Evolutionary conservation across 1,284 basidiomycete genomes (phyloP), one percentile per base, ranked within the genome.

Genomic region (Irpex rosettiformis): DNA sequence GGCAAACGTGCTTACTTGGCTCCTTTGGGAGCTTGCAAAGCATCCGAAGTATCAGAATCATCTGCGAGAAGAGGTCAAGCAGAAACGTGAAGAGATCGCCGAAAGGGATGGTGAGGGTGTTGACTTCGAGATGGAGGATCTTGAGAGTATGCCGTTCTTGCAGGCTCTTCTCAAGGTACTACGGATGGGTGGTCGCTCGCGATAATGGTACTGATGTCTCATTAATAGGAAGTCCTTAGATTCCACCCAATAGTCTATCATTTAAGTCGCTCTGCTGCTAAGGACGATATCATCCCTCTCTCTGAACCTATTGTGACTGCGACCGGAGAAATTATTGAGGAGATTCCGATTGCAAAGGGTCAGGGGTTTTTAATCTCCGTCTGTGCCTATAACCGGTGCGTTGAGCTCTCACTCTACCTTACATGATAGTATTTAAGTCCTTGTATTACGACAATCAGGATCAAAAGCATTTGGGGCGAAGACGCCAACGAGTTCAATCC

Each of bases 261-360:
- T 24, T 27, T 61, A 22, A 8, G 28, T 24, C 52, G 59, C n/a
- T 24, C 11, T 1, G 59, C 59, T 21, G 52, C n/a, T 1, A 48
- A 66, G 43, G 77, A 82, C 62, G 74, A 81, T 29, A 63, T 78
- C n/a, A 63, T 80, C 29, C 75, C 79, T 3, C 71, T 82, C 11
- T 74, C 73, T 6, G 69, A 66, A 30, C 77, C 80, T 2, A 70
- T 80, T 11, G 37, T 71, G 22, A 42, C 70, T 11, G 60, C 62
- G 45, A 67, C 72, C 51, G 70, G 73, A n/a, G 54, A 73, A 28
- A 56, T 67, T 2, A 64, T 77, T 58, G 61, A 63, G 24, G 61
- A 69, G 48, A 64, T 82, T 21, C 70, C 70, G 0, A 63, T 58
- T 16, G 57, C 42, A 2, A 45, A 40, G 13, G 57, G 57, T 6